Conservation (phyloP, 768 basidiomycete species). For the Naganishia onofrii region DNA sequence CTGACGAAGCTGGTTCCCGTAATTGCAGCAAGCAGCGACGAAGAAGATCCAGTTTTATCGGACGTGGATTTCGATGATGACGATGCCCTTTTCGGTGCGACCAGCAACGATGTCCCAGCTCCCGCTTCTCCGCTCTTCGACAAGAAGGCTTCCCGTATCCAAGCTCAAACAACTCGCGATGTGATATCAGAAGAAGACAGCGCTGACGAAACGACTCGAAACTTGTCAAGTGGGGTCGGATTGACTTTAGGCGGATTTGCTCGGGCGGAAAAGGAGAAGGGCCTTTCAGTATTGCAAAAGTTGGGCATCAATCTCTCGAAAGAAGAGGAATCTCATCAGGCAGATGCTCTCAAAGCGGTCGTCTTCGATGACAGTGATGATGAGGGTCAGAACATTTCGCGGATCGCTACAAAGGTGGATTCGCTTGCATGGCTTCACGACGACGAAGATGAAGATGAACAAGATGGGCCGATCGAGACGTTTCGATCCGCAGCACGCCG, state of each 20-base stretch:
- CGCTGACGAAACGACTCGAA: background rate
- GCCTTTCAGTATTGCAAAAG: slow-evolving; percentile 23
- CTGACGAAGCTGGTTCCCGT: background rate
- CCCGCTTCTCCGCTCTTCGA: slow-evolving; percentile 13
- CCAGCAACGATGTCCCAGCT: background rate
- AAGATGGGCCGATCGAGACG: slow-evolving; percentile 6
- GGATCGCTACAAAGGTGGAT: background rate
- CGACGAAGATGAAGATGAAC: slow-evolving; percentile 12
- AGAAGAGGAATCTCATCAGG: background rate
- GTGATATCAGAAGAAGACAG: background rate
- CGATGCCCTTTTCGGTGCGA: slow-evolving; percentile 10
- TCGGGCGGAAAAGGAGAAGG: slow-evolving; percentile 13
- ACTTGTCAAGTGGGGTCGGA: background rate
- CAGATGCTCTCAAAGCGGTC: background rate
- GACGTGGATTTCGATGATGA: slow-evolving; percentile 24
- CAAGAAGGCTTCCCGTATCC: background rate
- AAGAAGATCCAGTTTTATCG: background rate
- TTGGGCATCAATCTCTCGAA: slow-evolving; percentile 24
- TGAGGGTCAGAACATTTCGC: slow-evolving; percentile 22
- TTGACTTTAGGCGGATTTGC: slow-evolving; percentile 10
- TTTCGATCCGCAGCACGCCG: slow-evolving; percentile 2
- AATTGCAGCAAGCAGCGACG: background rate
- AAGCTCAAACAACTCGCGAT: background rate
- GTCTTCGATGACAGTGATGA: slow-evolving; percentile 9
- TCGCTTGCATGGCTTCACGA: slow-evolving; percentile 13